Conservation (phyloP, 768 basidiomycete species). For the Boletus rex-veris region DNA sequence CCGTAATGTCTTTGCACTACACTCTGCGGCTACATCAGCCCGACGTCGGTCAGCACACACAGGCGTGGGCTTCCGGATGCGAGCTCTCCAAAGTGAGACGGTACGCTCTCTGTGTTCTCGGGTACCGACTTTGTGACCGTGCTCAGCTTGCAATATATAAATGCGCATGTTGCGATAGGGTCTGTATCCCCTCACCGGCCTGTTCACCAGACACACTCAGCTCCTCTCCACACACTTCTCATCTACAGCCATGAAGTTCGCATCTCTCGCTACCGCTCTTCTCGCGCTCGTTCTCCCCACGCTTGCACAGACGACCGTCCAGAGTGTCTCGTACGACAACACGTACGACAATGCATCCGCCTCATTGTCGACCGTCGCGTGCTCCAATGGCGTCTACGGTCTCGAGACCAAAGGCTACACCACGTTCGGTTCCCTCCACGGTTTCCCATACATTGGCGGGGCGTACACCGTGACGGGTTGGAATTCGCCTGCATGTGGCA, state of each 20-base stretch:
- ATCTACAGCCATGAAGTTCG: conserved; percentile 25
- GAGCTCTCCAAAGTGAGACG: neutral
- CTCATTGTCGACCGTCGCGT: conserved; percentile 26
- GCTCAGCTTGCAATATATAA: conserved; percentile 11
- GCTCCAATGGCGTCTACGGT: conserved; percentile 34
- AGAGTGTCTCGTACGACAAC: conserved; percentile 30
- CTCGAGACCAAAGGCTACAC: conserved; percentile 31
- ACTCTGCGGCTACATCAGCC: neutral
- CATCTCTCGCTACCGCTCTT: conserved; percentile 3
- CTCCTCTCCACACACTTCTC: neutral
- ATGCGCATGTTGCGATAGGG: neutral
- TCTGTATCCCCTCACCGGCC: neutral
- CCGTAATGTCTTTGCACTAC: neutral
- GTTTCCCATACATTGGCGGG: conserved; percentile 35
- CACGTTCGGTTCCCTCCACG: conserved; percentile 32
- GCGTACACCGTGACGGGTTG: conserved; percentile 31
- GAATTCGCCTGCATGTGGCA: conserved; percentile 32
- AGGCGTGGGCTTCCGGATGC: neutral
- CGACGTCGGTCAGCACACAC: conserved; percentile 1
- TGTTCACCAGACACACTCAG: too few species aligned
- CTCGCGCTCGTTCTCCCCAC: conserved; percentile 17
- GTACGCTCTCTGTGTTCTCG: neutral
- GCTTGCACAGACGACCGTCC: conserved; percentile 9
- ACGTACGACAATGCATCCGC: conserved; percentile 27
- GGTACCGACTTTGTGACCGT: neutral